These are phyloP conservation scores for Candida endomychidarum DNA, from an alignment of 805 yeast genomes.

Conservation along the genomic window DNA sequence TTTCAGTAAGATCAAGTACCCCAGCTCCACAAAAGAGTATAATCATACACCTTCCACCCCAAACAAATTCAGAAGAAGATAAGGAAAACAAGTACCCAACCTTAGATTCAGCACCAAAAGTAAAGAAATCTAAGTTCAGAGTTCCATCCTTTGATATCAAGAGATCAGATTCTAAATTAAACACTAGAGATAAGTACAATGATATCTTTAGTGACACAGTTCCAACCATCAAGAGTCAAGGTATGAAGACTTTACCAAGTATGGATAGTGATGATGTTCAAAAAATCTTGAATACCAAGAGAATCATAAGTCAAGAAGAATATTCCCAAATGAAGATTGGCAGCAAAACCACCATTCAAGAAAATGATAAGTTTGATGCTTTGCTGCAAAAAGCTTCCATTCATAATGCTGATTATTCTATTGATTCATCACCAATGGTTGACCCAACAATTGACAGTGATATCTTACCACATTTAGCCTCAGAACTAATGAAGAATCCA, in stretches of 20 bases:
- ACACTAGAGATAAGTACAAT: slow-evolving; percentile 39
- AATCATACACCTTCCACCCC: not conserved
- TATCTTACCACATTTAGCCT: slow-evolving; percentile 39
- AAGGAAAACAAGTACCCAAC: slow-evolving; percentile 4
- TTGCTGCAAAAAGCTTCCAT: slow-evolving; percentile 36
- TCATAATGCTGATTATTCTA: slow-evolving; percentile 23
- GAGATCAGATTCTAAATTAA: slow-evolving; percentile 31
- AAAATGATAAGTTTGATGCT: slow-evolving; percentile 26
- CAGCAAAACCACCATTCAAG: slow-evolving; percentile 26
- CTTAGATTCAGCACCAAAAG: slow-evolving; percentile 3
- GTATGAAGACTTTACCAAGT: slow-evolving; percentile 50
- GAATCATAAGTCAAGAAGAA: slow-evolving; percentile 41
- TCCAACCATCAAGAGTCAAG: slow-evolving; percentile 39
- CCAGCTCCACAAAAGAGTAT: not conserved
- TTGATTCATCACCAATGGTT: slow-evolving; percentile 12
- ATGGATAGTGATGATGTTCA: slow-evolving; percentile 48
- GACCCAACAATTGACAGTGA: slow-evolving; percentile 11
- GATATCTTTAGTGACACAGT: slow-evolving; percentile 24
- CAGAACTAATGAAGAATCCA: slow-evolving; percentile 31
- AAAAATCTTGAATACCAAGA: slow-evolving; percentile 37
- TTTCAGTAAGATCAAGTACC: not conserved
- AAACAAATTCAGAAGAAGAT: not conserved
- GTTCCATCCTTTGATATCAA: slow-evolving; percentile 46
- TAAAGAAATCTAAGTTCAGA: slow-evolving; percentile 31
- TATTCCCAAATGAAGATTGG: slow-evolving; percentile 36